Evolutionary conservation across 2,329 filamentous ascomycete species (phyloP).

Genomic region (Nemania serpens): DNA sequence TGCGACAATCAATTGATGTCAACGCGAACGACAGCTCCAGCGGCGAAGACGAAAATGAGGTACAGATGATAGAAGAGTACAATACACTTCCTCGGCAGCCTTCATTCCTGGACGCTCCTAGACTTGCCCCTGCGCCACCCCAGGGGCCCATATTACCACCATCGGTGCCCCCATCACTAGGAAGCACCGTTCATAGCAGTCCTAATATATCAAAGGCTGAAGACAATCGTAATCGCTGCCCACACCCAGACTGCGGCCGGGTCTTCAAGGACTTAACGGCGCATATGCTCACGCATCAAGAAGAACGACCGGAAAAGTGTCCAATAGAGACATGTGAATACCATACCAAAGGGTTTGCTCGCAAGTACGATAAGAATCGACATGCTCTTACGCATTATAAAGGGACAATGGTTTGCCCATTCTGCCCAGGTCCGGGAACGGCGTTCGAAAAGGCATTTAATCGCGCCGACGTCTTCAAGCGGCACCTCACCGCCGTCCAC

Average conservation of each 20-base stretch:
- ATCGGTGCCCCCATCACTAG: slow-evolving; percentile 40
- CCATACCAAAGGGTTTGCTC: slow-evolving; percentile 86
- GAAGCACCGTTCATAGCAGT: slow-evolving; percentile 42
- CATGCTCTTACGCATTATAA: slow-evolving; percentile 96
- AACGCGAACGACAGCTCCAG: slow-evolving; percentile 55
- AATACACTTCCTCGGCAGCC: slow-evolving; percentile 39
- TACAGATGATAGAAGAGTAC: slow-evolving; percentile 57
- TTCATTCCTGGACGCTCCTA: slow-evolving; percentile 40
- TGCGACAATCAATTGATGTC: slow-evolving; percentile 54
- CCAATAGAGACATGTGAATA: slow-evolving; percentile 92
- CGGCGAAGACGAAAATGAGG: slow-evolving; percentile 57
- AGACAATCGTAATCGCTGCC: slow-evolving; percentile 62
- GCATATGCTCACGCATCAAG: slow-evolving; percentile 93
- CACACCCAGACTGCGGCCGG: slow-evolving; percentile 81
- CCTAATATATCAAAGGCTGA: slow-evolving; percentile 41
- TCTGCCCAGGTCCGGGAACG: slow-evolving; percentile 87
- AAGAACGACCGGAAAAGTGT: slow-evolving; percentile 90
- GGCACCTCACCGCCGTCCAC: slow-evolving; percentile 87
- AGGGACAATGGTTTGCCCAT: slow-evolving; percentile 95
- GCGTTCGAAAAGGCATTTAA: slow-evolving; percentile 95
- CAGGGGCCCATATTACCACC: slow-evolving; percentile 41
- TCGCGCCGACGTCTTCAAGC: slow-evolving; percentile 93
- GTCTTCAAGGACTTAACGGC: slow-evolving; percentile 91
- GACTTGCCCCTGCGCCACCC: slow-evolving; percentile 42
- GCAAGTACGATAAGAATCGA: slow-evolving; percentile 96